These are phyloP conservation scores for Acmispon strigosus DNA, from an alignment of 306 rosid species.

Conservation along the genomic window DNA sequence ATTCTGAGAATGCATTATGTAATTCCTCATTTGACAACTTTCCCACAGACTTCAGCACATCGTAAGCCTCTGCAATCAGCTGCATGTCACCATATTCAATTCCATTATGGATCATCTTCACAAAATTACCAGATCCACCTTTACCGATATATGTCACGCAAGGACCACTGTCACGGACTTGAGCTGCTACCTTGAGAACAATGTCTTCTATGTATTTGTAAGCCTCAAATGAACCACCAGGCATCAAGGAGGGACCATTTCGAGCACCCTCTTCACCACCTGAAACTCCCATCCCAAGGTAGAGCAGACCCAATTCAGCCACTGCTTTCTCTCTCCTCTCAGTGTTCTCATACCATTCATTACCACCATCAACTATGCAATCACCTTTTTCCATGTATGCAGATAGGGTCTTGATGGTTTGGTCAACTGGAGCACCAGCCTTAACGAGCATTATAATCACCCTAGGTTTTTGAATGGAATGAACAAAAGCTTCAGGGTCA, in stretches of 20 bases:
- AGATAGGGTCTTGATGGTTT: conserved; percentile 88
- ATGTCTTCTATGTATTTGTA: conserved; percentile 81
- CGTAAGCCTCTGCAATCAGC: conserved; percentile 91
- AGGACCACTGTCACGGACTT: conserved; percentile 85
- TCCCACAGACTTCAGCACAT: conserved; percentile 84
- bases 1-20: conserved; percentile 57
- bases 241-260: conserved; percentile 91
- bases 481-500: conserved; percentile 77
- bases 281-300: conserved; percentile 97
- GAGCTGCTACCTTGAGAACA: conserved; percentile 93
- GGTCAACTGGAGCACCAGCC: conserved; percentile 95
- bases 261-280: conserved; percentile 98
- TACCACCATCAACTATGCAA: conserved; percentile 90
- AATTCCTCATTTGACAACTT: conserved; percentile 84
- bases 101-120: conserved; percentile 92
- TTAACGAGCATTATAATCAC: conserved; percentile 87
- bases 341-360: conserved; percentile 96
- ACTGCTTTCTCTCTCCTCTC: conserved; percentile 75
- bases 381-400: conserved; percentile 78
- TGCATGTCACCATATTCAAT: conserved; percentile 97
- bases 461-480: conserved; percentile 78
- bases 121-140: conserved; percentile 96
- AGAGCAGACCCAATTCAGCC: conserved; percentile 72
- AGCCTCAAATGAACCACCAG: conserved; percentile 89
- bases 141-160: conserved; percentile 83